Base-by-base conservation (phyloP, 768 basidiomycete genomes). In the Mycena belliarum region DNA sequence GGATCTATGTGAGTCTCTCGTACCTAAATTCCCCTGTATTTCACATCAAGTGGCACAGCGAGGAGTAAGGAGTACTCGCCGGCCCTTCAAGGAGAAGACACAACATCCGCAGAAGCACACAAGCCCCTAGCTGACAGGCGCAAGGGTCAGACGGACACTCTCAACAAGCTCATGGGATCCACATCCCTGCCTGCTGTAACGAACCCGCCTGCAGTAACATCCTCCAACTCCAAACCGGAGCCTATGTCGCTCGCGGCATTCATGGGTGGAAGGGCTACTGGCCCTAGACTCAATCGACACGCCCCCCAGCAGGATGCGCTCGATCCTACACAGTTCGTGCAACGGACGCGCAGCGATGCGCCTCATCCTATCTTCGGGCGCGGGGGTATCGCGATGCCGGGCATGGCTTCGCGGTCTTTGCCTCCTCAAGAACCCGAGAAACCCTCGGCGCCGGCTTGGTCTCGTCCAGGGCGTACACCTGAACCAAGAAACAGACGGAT, bases 331-430 rank as follows among this genome's bases (percentile, higher is more conserved):
- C 83, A 84, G 61, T 89, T 88, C 63, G 84, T 86, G 52, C 86
- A 88, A 66, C 83, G 82, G 14, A 75, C 71, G 15, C 73, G 72
- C n/a, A 69, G 73, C 51, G 76, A 76, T 49, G 69, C 79, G 5
- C 82, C 87, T 16, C 91, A 92, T 72, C 91, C 90, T 2, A 69
- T 91, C 44, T 92, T 92, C 68, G 90, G 90, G 18, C 80, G 78
- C 53, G 85, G 86, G 16, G 88, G 88, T 20, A 73, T 91, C 47
- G 90, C 89, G 12, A 84, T 92, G 83, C 87, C 88, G 9, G 90
- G 90, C 4, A 81, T 92, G 78, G 75, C 75, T 15, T 66, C 51
- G 41, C 51, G 48, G 28, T 32, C 58, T 32, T 60, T 55, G 14
- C 40, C 40, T 2, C 41, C 43, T 41, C 55, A 29, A 16, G 54